Percentiles rank a stretch among this genome's conserved stretches.
phyloP scores from a whole-genome alignment of 2,329 filamentous ascomycete genomes.

The Aulographum hederae region DNA sequence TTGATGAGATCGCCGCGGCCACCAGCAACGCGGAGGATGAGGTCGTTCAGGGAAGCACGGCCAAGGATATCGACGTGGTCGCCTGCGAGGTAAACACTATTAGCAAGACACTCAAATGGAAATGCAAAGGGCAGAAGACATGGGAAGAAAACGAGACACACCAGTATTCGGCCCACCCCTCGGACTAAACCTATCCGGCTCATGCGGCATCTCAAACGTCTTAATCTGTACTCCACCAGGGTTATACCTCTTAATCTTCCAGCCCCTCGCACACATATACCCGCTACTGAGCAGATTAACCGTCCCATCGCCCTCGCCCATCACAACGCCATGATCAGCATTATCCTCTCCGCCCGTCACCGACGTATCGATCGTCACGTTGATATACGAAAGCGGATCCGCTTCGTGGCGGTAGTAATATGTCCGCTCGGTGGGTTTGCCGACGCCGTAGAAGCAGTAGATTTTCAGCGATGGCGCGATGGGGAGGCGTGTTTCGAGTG shows the following conservation, averaged over 20 bases:
- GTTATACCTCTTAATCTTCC: constrained; percentile 87
- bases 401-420: constrained; percentile 76
- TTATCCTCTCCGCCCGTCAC: constrained; percentile 24
- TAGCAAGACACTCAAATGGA: background rate
- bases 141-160: constrained; percentile 15
- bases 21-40: constrained; percentile 71
- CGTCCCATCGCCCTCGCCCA: constrained; percentile 92
- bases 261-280: constrained; percentile 94
- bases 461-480: constrained; percentile 81
- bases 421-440: constrained; percentile 79
- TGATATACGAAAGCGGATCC: constrained; percentile 46
- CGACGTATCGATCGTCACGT: constrained; percentile 37
- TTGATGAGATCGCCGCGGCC: constrained; percentile 66
- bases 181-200: constrained; percentile 81
- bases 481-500: constrained; percentile 73
- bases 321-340: constrained; percentile 73
- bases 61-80: constrained; percentile 97
- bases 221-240: constrained; percentile 66
- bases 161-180: constrained; percentile 49
- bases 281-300: constrained; percentile 82
- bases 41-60: constrained; percentile 71
- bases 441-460: constrained; percentile 92
- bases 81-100: constrained; percentile 25
- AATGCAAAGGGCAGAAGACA: too few relatives aligned
- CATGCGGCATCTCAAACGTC: constrained; percentile 90